Evolutionary conservation across 2,329 filamentous ascomycete genomes (phyloP).

Genomic region (Zymoseptoria brevis): DNA sequence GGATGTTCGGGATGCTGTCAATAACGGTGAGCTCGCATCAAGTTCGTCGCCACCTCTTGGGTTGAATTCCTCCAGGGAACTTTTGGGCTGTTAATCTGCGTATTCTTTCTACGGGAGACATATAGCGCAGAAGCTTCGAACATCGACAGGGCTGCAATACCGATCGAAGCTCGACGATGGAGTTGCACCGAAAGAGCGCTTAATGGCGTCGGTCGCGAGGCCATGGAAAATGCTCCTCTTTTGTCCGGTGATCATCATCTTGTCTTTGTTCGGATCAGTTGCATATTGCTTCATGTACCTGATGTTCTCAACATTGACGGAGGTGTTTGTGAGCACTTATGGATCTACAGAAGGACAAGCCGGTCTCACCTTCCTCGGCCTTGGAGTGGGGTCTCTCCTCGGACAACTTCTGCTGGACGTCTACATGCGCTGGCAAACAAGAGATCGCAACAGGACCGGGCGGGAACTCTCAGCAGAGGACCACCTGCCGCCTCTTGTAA

Average conservation of each 20-base stretch:
- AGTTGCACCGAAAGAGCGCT: not conserved
- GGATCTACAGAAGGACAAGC: not conserved
- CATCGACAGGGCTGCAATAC: not conserved
- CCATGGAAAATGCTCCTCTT: constrained; percentile 4
- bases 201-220: not conserved
- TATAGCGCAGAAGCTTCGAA: not conserved
- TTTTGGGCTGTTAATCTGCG: constrained; percentile 1
- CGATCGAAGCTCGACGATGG: not conserved
- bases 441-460: not conserved
- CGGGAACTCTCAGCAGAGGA: not conserved
- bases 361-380: constrained; percentile 22
- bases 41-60: not conserved
- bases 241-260: constrained; percentile 21
- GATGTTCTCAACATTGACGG: constrained; percentile 11
- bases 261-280: constrained; percentile 22
- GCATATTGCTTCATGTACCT: constrained; percentile 17
- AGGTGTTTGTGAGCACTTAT: not conserved
- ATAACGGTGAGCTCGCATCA: not conserved
- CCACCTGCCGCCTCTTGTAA: not conserved
- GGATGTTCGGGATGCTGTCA: constrained; percentile 1
- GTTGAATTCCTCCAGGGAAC: not conserved
- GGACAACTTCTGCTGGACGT: constrained; percentile 3
- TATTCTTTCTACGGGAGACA: constrained; percentile 16
- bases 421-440: not conserved
- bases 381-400: constrained; percentile 10